Evolutionary conservation across 2,329 filamentous ascomycete genomes (phyloP).

Genomic region (Lecanoromycetidae sp.): DNA sequence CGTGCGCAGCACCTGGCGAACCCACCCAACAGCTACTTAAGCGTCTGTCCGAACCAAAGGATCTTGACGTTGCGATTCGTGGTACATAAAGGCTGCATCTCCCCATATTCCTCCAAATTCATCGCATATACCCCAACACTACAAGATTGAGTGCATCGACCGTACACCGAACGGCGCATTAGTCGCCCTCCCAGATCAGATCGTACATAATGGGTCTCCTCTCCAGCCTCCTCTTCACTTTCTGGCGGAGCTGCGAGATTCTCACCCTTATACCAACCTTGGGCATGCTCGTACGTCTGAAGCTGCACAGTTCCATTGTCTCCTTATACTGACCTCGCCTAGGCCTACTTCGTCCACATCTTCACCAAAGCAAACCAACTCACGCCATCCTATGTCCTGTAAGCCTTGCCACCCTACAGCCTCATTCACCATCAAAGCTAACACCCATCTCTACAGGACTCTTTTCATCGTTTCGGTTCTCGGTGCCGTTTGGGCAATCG

Average conservation of each 20-base stretch:
- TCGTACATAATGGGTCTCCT: constrained; percentile 34
- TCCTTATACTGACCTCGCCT: background rate
- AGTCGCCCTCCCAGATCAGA: constrained; percentile 1
- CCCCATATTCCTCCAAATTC: background rate
- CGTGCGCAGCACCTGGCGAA: background rate
- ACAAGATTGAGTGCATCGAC: background rate
- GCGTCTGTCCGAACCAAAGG: background rate
- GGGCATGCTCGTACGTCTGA: constrained; percentile 44
- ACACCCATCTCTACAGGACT: constrained; percentile 35
- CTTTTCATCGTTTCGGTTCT: constrained; percentile 54
- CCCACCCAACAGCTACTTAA: background rate
- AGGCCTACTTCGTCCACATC: constrained; percentile 49
- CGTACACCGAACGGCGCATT: background rate
- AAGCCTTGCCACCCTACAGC: background rate
- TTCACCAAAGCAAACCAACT: constrained; percentile 45
- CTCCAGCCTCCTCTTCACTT: constrained; percentile 47
- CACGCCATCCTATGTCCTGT: constrained; percentile 47
- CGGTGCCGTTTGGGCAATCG: constrained; percentile 48
- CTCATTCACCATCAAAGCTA: background rate
- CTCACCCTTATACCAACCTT: constrained; percentile 50
- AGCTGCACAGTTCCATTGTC: background rate
- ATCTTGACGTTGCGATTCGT: background rate
- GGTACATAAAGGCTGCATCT: background rate
- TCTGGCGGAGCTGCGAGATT: constrained; percentile 49
- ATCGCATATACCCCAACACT: background rate